phyloP scores from a whole-genome alignment of 495 filamentous ascomycete genomes.

The Pseudomonodictys pantanalensis region DNA sequence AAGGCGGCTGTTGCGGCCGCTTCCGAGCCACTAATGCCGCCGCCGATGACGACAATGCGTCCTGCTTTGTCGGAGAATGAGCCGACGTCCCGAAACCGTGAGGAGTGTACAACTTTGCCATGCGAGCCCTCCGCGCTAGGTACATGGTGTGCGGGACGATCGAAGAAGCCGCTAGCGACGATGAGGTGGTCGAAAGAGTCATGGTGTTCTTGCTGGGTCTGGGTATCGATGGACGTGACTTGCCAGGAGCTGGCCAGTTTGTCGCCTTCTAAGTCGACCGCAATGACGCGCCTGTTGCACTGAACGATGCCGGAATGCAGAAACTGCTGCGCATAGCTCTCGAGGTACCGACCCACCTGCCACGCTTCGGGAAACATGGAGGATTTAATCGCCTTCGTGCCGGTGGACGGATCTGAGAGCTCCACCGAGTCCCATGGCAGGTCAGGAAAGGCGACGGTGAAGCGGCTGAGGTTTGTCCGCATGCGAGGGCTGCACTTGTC shows the following conservation, averaged over 20 bases:
- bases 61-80: constrained; percentile 29
- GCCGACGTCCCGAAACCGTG: constrained; percentile 10
- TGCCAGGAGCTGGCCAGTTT: constrained; percentile 50
- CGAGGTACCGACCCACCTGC: constrained; percentile 72
- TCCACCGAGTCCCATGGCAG: constrained; percentile 61
- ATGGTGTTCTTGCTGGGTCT: background rate
- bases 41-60: constrained; percentile 77
- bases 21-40: constrained; percentile 80
- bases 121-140: constrained; percentile 24
- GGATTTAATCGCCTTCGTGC: constrained; percentile 43
- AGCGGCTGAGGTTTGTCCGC: constrained; percentile 74
- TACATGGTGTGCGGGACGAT: constrained; percentile 49
- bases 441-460: constrained; percentile 78
- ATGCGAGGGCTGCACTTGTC: constrained; percentile 59
- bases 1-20: constrained; percentile 68
- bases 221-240: constrained; percentile 36
- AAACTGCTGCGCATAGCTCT: constrained; percentile 59
- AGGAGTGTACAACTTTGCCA: constrained; percentile 8
- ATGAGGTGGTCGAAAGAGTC: constrained; percentile 67
- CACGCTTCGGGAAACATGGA: constrained; percentile 67
- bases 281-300: constrained; percentile 54
- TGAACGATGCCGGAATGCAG: constrained; percentile 49
- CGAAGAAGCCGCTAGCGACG: constrained; percentile 75
- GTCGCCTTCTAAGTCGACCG: constrained; percentile 39
- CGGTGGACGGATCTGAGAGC: constrained; percentile 1